A percentile compares a stretch with the other conserved stretches of the same genome.
Conservation (phyloP, 2,329 filamentous ascomycete species). For the Phaeosphaeria sp. region DNA sequence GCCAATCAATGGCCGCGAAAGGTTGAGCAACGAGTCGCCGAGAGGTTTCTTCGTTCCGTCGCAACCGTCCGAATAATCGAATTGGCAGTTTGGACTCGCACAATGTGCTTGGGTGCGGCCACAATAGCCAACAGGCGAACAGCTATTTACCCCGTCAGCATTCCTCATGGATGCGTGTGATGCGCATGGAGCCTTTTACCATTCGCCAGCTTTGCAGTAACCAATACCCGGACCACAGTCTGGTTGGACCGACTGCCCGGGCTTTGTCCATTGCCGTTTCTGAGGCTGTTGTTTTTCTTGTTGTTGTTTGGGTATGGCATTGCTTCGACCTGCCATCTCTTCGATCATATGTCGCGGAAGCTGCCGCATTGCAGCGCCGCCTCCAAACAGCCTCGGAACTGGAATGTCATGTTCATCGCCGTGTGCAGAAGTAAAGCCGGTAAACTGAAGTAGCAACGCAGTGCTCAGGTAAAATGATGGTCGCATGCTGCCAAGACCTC, state of each 20-base stretch:
- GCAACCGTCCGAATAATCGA: background rate
- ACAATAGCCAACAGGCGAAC: background rate
- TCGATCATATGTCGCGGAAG: background rate
- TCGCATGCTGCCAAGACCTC: background rate
- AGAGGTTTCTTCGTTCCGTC: background rate
- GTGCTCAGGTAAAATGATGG: background rate
- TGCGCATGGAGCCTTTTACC: background rate
- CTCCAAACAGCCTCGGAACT: background rate
- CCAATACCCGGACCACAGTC: background rate
- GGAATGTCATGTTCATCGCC: background rate
- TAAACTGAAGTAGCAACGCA: background rate
- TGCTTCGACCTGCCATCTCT: background rate
- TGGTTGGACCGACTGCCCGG: background rate
- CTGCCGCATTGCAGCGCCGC: background rate
- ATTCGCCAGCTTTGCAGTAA: background rate
- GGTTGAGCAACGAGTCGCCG: background rate
- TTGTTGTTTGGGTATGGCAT: too few species aligned
- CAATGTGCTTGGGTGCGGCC: background rate
- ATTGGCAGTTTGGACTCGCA: background rate
- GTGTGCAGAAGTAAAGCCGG: background rate
- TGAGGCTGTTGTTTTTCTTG: background rate
- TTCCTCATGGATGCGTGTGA: background rate
- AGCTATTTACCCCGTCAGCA: background rate
- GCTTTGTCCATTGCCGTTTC: background rate
- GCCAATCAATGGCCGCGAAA: background rate